Base-by-base conservation (phyloP, 2,329 filamentous ascomycete species). In the Taxawa tesnikishii region DNA sequence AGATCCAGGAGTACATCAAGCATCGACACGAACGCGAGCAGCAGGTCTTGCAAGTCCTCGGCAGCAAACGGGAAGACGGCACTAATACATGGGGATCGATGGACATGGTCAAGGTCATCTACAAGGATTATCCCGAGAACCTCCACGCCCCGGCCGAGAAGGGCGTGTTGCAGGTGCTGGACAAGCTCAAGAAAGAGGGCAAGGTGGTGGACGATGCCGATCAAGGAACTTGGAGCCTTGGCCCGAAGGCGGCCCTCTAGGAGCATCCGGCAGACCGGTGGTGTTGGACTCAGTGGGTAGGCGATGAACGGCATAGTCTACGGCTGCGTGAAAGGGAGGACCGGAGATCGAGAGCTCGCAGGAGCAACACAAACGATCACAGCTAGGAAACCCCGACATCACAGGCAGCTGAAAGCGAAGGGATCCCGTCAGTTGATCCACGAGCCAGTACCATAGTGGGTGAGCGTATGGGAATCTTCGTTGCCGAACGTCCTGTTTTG, bases 81-180 rank as follows among this genome's bases (percentile, higher is more conserved):
- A 28, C 50, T n/a, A 39, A 42, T 24, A 51, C 54, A 3, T 84
- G 79, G 81, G 73, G 70, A 5, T 67, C 75, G 6, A 78, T 84
- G 69, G 83, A 88, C 37, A 64, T 96, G 41, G 88, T 94, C n/a
- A 82, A 80, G 55, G 62, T 81, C 18, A 83, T 98, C 19, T 98
- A 98, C 53, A 69, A 67, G 32, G 76, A 83, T 46, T 77, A 93
- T 14, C 78, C 82, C 0, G 74, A 81, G 51, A 73, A 67, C 46
- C 62, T 96, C 42, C 81, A 87, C 55, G 50, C 67, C 8, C 78
- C 87, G 6, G 90, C 90, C 0, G 75, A 82, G 40, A 67, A 69
- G 25, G 85, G 87, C 2, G 64, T 94, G 5, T 39, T 77, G 39
- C 81, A 88, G 59, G 80, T 96, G 33, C 55, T 98, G 41, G 59